Conservation (phyloP, 306 rosid genomes). For the Fragaria iinumae region DNA sequence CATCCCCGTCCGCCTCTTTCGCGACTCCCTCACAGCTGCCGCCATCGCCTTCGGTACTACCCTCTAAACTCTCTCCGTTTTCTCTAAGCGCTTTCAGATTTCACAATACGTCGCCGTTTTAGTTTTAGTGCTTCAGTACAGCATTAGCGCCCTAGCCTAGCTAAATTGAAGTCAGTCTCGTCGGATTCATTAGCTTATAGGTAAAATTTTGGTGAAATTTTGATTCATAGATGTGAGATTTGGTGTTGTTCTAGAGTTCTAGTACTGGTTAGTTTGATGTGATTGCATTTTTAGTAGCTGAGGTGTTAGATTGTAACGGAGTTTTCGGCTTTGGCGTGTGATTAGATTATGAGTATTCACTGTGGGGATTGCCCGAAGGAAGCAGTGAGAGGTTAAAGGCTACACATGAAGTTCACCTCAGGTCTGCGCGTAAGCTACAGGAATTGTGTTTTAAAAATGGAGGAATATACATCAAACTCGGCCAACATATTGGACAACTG, state of each 20-base stretch:
- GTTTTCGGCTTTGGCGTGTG: conserved; percentile 11
- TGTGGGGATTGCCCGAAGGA: conserved; percentile 74
- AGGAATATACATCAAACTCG: conserved; percentile 93
- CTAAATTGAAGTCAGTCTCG: not conserved
- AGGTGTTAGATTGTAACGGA: conserved; percentile 3
- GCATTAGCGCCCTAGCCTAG: not conserved
- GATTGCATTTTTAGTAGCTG: conserved; percentile 4
- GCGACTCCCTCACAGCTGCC: conserved; percentile 68
- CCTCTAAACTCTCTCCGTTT: not conserved
- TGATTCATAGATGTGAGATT: not conserved
- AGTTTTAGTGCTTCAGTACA: not conserved
- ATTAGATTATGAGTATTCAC: conserved; percentile 79
- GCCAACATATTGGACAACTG: conserved; percentile 93
- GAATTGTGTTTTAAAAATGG: conserved; percentile 88
- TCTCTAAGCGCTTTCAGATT: conserved; percentile 1
- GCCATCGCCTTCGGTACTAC: conserved; percentile 72
- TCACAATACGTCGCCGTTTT: not conserved
- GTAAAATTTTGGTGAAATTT: not conserved
- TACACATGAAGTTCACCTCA: conserved; percentile 82
- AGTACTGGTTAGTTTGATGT: not conserved
- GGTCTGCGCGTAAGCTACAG: conserved; percentile 84
- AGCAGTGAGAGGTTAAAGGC: conserved; percentile 58
- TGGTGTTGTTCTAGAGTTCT: not conserved
- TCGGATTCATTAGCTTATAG: not conserved
- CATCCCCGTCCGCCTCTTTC: conserved; percentile 74